A percentile compares a stretch with the other conserved stretches of the same genome.
Conservation (phyloP, 148 eudicot species). For the Vaccinium myrtillus region DNA sequence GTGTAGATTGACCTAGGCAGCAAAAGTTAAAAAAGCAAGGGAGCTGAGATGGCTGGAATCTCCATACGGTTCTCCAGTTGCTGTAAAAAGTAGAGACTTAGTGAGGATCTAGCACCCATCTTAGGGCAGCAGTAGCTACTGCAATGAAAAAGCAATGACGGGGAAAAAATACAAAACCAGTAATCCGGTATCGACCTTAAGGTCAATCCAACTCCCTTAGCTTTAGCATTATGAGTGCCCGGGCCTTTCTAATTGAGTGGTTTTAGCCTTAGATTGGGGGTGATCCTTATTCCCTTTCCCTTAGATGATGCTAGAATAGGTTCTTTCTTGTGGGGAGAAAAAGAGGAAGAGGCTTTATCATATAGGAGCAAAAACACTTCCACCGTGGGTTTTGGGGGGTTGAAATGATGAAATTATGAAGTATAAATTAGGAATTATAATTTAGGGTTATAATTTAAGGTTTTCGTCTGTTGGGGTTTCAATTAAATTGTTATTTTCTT, state of each 20-base stretch:
- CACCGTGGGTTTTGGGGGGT: neutral
- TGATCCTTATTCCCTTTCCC: neutral
- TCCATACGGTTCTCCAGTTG: neutral
- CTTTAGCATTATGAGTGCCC: neutral
- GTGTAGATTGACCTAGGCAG: neutral
- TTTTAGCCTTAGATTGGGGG: no score
- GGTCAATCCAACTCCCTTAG: neutral
- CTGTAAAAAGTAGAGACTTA: neutral
- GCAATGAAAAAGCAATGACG: neutral
- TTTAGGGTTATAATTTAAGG: no score
- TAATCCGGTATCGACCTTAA: neutral
- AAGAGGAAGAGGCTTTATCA: neutral
- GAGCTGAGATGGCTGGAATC: slow-evolving; percentile 7
- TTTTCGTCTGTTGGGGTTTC: no score
- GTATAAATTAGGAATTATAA: no score
- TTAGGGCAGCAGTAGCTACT: neutral
- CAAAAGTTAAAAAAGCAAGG: neutral
- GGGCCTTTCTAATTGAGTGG: neutral
- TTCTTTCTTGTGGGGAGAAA: neutral
- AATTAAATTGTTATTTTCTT: no score
- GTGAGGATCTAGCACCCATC: neutral
- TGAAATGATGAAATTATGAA: no score
- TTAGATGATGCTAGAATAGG: neutral
- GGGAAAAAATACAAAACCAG: neutral
- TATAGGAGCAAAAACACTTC: neutral